These are phyloP conservation scores for Saccharomycopsis crataegensis DNA, from an alignment of 1,139 yeast species.

Conservation along the genomic window DNA sequence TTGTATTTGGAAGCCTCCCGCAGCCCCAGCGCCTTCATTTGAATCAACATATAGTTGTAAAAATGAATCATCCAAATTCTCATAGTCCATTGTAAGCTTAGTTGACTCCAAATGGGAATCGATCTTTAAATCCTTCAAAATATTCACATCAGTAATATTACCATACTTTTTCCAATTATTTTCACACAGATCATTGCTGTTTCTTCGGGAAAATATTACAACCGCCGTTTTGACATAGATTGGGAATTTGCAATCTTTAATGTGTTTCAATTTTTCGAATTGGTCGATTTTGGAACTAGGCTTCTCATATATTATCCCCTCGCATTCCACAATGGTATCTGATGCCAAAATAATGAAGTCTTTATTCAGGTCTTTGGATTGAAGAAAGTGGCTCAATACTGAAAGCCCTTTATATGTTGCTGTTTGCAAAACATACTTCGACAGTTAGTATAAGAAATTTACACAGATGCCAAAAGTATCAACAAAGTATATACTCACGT, in stretches of 20 bases:
- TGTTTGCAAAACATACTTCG: conserved; percentile 59
- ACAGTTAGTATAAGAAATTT: background rate
- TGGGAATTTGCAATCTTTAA: conserved; percentile 35
- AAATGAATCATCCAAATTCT: conserved; percentile 41
- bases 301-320: conserved; percentile 64
- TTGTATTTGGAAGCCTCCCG: conserved; percentile 91
- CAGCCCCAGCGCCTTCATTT: conserved; percentile 74
- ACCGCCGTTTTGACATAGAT: conserved; percentile 68
- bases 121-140: background rate
- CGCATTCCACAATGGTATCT: conserved; percentile 74
- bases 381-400: conserved; percentile 37
- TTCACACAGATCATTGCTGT: background rate
- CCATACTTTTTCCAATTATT: no score
- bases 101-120: conserved; percentile 36
- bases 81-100: conserved; percentile 38
- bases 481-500: conserved; percentile 25
- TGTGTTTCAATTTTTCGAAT: conserved; percentile 36
- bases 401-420: conserved; percentile 56
- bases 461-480: background rate
- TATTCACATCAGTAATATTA: background rate
- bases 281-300: conserved; percentile 54
- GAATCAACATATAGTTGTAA: conserved; percentile 54
- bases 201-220: conserved; percentile 29
- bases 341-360: conserved; percentile 49
- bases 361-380: conserved; percentile 6